Conservation (phyloP, 495 filamentous ascomycete genomes). For the Daldinia grandis region DNA sequence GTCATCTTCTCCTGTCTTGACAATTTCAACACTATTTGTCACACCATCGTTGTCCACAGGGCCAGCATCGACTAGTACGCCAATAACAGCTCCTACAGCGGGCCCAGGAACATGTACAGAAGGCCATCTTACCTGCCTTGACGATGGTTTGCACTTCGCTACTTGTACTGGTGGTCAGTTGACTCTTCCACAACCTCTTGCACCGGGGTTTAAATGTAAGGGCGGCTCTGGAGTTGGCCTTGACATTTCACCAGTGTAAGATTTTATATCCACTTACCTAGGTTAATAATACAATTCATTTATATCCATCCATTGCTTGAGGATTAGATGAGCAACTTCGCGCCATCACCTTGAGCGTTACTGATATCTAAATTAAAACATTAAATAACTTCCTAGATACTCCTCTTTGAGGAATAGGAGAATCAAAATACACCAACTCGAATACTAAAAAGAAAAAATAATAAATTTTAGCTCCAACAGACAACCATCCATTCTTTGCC, state of each 20-base stretch:
- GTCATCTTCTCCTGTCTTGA: background rate
- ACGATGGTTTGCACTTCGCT: slow-evolving; percentile 35
- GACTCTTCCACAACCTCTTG: slow-evolving; percentile 29
- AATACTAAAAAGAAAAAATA: too few relatives aligned
- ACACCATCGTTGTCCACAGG: background rate
- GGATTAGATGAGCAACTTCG: background rate
- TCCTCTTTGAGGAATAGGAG: background rate
- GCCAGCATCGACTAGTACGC: background rate
- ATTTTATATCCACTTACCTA: background rate
- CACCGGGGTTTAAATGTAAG: slow-evolving; percentile 38
- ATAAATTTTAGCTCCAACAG: too few relatives aligned
- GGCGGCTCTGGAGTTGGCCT: slow-evolving; percentile 34
- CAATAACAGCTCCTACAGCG: background rate
- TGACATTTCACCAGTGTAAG: slow-evolving; percentile 31
- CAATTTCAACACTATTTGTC: background rate
- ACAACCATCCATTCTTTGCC: too few relatives aligned
- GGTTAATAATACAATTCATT: background rate
- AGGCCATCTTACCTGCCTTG: slow-evolving; percentile 39
- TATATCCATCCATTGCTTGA: background rate
- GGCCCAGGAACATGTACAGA: slow-evolving; percentile 24
- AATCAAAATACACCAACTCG: background rate
- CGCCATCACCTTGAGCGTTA: background rate
- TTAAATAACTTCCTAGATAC: background rate
- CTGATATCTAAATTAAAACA: background rate
- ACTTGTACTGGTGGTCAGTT: slow-evolving; percentile 39